These are phyloP conservation scores for Aaosphaeria arxii DNA, from an alignment of 2,329 filamentous ascomycete species.

Conservation along the genomic window DNA sequence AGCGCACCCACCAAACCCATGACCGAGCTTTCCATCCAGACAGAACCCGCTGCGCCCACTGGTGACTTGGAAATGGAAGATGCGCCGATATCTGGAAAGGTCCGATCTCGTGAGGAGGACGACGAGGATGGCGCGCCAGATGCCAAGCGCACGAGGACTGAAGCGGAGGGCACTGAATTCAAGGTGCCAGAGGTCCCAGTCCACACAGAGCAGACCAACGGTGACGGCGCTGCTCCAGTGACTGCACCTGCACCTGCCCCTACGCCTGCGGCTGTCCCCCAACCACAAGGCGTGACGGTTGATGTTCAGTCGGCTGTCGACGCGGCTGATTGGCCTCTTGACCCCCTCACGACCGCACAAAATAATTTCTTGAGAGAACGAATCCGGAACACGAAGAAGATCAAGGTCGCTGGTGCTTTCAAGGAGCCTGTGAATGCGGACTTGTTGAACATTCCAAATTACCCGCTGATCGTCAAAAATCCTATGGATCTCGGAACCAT, in stretches of 20 bases:
- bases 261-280: neutral
- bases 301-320: conserved; percentile 30
- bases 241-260: conserved; percentile 11
- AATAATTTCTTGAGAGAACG: conserved; percentile 62
- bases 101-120: conserved; percentile 78
- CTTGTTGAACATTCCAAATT: conserved; percentile 72
- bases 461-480: conserved; percentile 68
- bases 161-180: conserved; percentile 41
- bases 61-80: conserved; percentile 38
- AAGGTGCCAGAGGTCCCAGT: conserved; percentile 44
- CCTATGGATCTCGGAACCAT: conserved; percentile 85
- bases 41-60: conserved; percentile 13
- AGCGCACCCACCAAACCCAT: conserved; percentile 30
- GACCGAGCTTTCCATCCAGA: conserved; percentile 30
- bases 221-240: conserved; percentile 18
- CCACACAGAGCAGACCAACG: conserved; percentile 24
- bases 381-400: conserved; percentile 78
- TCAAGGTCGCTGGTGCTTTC: conserved; percentile 75
- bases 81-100: conserved; percentile 39
- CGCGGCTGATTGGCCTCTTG: conserved; percentile 29
- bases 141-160: conserved; percentile 78
- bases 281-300: conserved; percentile 19
- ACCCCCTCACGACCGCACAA: conserved; percentile 53
- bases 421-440: conserved; percentile 72
- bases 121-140: conserved; percentile 59